Evolutionary conservation across 768 basidiomycete genomes (phyloP), one percentile per base, ranked within the genome.

Genomic region (Hygrophoropsis aurantiaca): DNA sequence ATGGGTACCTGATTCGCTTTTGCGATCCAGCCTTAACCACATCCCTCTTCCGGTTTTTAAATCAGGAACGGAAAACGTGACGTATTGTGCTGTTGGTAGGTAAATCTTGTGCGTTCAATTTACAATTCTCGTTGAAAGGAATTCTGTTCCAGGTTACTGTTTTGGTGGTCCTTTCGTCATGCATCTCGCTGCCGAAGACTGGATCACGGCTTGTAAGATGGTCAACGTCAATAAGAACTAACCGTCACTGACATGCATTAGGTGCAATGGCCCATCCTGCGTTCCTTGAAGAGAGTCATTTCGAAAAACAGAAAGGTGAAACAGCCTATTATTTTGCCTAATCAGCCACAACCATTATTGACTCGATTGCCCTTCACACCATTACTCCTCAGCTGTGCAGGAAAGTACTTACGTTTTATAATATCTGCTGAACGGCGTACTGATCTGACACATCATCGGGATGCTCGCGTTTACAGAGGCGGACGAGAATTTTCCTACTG

Each of bases 251-350:
- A 26, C 26, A 19, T 21, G 18, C 40, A 11, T 37, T 54, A 20
- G 77, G 65, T 27, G 77, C 76, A 2, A 74, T 80, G 36, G 75
- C 72, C 5, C 75, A 80, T 55, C 79, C 80, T 3, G 67, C 71
- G 2, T 59, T 62, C 47, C 44, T 79, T 26, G 74, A 66, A 26
- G 77, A 80, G 51, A 68, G 71, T 18, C 75, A 78, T 23, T 78
- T 80, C 60, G 58, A 51, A 27, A 69, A 71, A 2, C 35, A 75
- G 6, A 76, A 69, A 25, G 66, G 78, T 78, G 49, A 50, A 34
- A 71, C 27, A 30, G 52, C 27, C 13, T 6, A 32, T 30, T 30
- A 6, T 30, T 30, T 13, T 19, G 7, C 36, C 5, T 23, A 7
- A 2, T 5, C n/a, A 15, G 26, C n/a, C n/a, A n/a, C n/a, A n/a